Base-by-base conservation (phyloP, 2,329 filamentous ascomycete genomes). In the Exophiala viscosa region DNA sequence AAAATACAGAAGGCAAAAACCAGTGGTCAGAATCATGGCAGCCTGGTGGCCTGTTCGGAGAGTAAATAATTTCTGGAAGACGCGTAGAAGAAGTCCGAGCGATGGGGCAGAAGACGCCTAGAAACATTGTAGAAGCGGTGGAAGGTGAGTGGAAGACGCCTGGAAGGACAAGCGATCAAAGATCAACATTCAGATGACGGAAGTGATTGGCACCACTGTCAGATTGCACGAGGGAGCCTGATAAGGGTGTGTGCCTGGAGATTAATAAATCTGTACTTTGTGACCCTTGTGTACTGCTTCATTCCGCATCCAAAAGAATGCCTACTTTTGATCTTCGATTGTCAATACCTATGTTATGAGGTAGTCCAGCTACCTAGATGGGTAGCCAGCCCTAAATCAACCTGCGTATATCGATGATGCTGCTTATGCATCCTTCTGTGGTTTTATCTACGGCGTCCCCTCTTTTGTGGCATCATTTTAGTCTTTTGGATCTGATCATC, bases 161-260 rank as follows among this genome's bases (percentile, higher is more conserved):
- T 54, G 50, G 52, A 45, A 48, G 48, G 28, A 32, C 36, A 38
- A 50, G 50, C 38, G 20, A 17, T 36, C 38, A 43, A 38, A 10
- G 45, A 50, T 52, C 49, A 41, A 17, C 31, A 17, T 18, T 17
- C 89, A 96, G 71, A 93, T 97, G 83, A 95, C 90, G 17, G 87
- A 90, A 13, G 83, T 97, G 39, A 89, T 97, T 7, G 92, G 90
- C 2, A 87, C 90, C 5, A 89, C 90, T 0, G 89, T 95, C 23
- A 28, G 23, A 28, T 28, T 28, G 23, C 23, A 28, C 23, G 23
- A 28, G 23, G 23, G 23, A 28, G 23, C 23, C 23, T 28, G 23
- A 28, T 13, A 36, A 36, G 34, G 14, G 34, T 13, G 34, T 13
- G 34, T 36, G 34, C 34, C 34, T 36, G 34, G 23, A 28, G 23